These are phyloP conservation scores for Rosa hybrid DNA, from an alignment of 331 rosid genomes.

Conservation along the genomic window DNA sequence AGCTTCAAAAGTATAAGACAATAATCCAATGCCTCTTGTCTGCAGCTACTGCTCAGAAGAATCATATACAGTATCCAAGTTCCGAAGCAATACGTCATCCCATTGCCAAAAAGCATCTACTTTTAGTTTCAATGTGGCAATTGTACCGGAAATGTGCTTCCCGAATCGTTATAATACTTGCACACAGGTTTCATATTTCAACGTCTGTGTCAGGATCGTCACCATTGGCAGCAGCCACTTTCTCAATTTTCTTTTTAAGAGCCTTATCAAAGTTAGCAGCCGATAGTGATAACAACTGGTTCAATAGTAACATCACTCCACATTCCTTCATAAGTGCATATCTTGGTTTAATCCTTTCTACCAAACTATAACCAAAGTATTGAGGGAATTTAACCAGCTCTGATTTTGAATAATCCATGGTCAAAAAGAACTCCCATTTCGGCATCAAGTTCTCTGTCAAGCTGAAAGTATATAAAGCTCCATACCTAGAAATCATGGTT, in stretches of 20 bases:
- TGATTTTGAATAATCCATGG: conserved; percentile 63
- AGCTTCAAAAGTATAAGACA: conserved; percentile 1
- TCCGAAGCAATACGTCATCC: conserved; percentile 2
- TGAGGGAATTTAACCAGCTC: conserved; percentile 93
- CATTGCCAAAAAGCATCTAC: conserved; percentile 8
- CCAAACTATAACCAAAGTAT: conserved; percentile 82
- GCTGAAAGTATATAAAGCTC: conserved; percentile 76
- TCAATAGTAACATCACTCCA: conserved; percentile 64
- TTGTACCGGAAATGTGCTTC: background rate
- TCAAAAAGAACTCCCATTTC: conserved; percentile 82
- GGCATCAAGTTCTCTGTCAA: conserved; percentile 66
- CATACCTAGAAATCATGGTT: conserved; percentile 84
- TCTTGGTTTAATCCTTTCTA: conserved; percentile 83
- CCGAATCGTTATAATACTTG: conserved; percentile 12
- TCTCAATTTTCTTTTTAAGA: conserved; percentile 61
- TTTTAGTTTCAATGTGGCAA: conserved; percentile 12
- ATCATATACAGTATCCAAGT: background rate
- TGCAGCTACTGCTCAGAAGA: conserved; percentile 1
- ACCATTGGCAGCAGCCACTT: conserved; percentile 23
- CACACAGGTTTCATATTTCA: conserved; percentile 23
- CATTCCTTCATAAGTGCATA: conserved; percentile 56
- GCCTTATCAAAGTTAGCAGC: conserved; percentile 45
- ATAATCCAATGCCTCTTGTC: background rate
- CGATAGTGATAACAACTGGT: conserved; percentile 77
- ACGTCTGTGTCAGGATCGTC: conserved; percentile 13